phyloP scores from a whole-genome alignment of 352 stramenopile species.

The Globisporangium rhizosaccharum region DNA sequence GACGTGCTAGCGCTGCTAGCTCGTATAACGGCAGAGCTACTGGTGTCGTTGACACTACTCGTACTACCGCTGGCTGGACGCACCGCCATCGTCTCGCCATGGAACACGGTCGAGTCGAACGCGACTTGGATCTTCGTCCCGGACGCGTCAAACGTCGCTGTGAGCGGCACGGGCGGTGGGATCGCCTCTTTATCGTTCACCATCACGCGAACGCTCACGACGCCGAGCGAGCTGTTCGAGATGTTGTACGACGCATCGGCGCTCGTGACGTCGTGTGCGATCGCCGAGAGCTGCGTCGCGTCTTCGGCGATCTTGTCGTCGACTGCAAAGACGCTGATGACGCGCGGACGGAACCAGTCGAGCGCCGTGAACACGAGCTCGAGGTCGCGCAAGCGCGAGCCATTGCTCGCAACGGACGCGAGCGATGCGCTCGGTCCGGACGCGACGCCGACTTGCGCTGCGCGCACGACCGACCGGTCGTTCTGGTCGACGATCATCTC shows the following conservation, averaged over 20 bases:
- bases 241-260: constrained; percentile 57
- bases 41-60: neutral
- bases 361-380: constrained; percentile 55
- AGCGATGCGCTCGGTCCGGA: constrained; percentile 16
- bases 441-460: constrained; percentile 26
- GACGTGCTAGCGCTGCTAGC: neutral
- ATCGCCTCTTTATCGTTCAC: constrained; percentile 62
- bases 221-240: constrained; percentile 40
- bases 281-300: constrained; percentile 47
- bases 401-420: neutral
- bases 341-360: constrained; percentile 40
- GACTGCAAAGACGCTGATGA: constrained; percentile 53
- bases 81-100: constrained; percentile 56
- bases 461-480: constrained; percentile 16
- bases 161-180: constrained; percentile 41
- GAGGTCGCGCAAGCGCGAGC: constrained; percentile 18
- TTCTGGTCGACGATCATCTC: constrained; percentile 41
- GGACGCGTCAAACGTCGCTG: constrained; percentile 43
- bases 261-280: constrained; percentile 39
- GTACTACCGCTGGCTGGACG: neutral
- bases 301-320: constrained; percentile 56
- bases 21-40: neutral
- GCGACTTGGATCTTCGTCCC: constrained; percentile 45
- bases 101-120: constrained; percentile 67
- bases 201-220: constrained; percentile 40